Conservation (phyloP, 1,284 basidiomycete species). For the Blastosporella zonata region DNA sequence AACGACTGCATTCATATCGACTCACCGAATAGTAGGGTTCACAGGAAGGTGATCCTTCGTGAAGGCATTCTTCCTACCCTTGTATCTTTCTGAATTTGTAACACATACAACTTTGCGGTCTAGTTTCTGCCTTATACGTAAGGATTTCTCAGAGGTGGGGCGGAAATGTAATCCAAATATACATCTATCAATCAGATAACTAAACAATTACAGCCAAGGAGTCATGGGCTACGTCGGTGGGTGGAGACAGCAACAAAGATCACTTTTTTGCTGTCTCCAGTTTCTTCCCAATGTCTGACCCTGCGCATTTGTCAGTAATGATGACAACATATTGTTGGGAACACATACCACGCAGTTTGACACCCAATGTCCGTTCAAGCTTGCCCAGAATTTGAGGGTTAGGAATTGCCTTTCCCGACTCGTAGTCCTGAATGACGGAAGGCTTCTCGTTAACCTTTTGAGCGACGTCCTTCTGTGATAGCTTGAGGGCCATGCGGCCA, state of each 20-base stretch:
- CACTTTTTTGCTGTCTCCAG: constrained; percentile 74
- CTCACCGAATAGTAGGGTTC: constrained; percentile 13
- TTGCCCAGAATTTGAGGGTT: constrained; percentile 89
- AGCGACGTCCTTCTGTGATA: constrained; percentile 94
- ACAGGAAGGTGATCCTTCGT: constrained; percentile 12
- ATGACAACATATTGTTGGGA: constrained; percentile 1
- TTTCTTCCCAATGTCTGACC: constrained; percentile 79
- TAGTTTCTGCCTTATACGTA: neutral
- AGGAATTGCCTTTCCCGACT: constrained; percentile 86
- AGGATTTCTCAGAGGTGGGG: neutral
- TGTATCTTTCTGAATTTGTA: neutral
- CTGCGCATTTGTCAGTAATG: constrained; percentile 32
- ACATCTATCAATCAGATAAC: constrained; percentile 10
- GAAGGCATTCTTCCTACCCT: neutral
- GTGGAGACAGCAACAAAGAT: constrained; percentile 26
- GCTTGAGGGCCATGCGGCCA: constrained; percentile 72
- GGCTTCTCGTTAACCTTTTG: constrained; percentile 92
- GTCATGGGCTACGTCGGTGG: constrained; percentile 11
- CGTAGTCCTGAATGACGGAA: constrained; percentile 87
- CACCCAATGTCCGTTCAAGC: constrained; percentile 85
- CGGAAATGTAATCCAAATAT: constrained; percentile 1
- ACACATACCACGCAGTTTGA: constrained; percentile 85
- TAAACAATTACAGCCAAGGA: constrained; percentile 8
- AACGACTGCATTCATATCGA: neutral
- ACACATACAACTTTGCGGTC: neutral